A percentile compares a stretch with the other conserved stretches of the same genome.
Conservation (phyloP, 1,284 basidiomycete species). For the Golubevia sp. region DNA sequence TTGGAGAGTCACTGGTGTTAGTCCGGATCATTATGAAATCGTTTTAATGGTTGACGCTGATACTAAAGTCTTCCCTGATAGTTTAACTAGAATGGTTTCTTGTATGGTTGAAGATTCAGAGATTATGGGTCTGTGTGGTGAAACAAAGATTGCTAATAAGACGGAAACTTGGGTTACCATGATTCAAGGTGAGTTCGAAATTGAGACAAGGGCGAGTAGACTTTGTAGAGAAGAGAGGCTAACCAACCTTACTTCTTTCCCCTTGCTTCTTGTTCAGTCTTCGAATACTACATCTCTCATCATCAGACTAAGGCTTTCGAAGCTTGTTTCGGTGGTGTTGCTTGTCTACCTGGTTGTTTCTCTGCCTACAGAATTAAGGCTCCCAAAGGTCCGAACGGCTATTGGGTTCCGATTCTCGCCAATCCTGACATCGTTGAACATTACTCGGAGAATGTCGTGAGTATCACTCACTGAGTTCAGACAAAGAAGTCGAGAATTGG, state of each 20-base stretch:
- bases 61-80: slow-evolving; percentile 60
- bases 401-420: slow-evolving; percentile 59
- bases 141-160: slow-evolving; percentile 62
- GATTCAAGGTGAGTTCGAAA: slow-evolving; percentile 49
- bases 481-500: too few species aligned
- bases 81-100: slow-evolving; percentile 54
- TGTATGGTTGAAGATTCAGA: slow-evolving; percentile 60
- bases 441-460: slow-evolving; percentile 60
- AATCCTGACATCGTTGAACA: slow-evolving; percentile 61
- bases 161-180: slow-evolving; percentile 60
- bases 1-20: slow-evolving; percentile 58
- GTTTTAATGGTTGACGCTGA: slow-evolving; percentile 59
- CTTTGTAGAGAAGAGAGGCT: neutral
- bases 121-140: slow-evolving; percentile 60
- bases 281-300: slow-evolving; percentile 61
- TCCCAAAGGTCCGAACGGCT: slow-evolving; percentile 58
- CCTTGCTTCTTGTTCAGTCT: slow-evolving; percentile 20
- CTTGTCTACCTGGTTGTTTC: slow-evolving; percentile 59
- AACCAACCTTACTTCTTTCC: too few species aligned
- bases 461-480: too few species aligned
- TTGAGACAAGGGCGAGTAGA: neutral
- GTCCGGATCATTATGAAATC: slow-evolving; percentile 55
- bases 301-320: slow-evolving; percentile 61
- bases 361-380: slow-evolving; percentile 59
- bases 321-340: slow-evolving; percentile 60